Base-by-base conservation (phyloP, 2,329 filamentous ascomycete genomes). In the Ophiostoma sp. region DNA sequence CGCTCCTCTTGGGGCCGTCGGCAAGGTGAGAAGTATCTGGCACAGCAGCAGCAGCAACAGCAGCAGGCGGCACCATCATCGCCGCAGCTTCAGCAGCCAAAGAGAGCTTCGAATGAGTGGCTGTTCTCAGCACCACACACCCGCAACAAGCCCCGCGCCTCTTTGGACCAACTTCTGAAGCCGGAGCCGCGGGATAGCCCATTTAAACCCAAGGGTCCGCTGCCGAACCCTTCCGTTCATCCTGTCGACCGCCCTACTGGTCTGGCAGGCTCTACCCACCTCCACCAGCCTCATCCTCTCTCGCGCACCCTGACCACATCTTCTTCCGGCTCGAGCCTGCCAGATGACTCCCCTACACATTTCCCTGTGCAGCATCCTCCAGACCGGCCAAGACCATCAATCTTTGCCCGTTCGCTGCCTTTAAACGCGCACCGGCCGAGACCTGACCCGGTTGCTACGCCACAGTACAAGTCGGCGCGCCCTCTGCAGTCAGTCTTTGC, bases 261-360 rank as follows among this genome's bases (percentile, higher is more conserved):
- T 6, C 45, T 69, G 7, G 28, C 66, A 22, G 66, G 66, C 66
- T 17, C 36, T 15, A 45, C 66, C 8, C 66, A 69, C 28, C 45
- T 80, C 2, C 86, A 87, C 75, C 88, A 90, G 77, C 88, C 92
- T 22, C 95, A 98, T 80, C 95, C 95, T 25, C 85, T 98, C 28
- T 97, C 95, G 7, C 90, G 94, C 75, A 93, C 93, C 0, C 86
- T 98, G 77, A 97, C 93, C 0, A 94, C 94, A 3, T 97, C 94
- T 0, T 95, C 93, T 0, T 97, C 94, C 1, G 90, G 87, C 71
- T 95, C 93, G 6, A 96, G 91, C 79, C 80, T 95, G 59, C 86
- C 87, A 0, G 93, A 95, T 75, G 93, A 95, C 69, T 89, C 90
- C 77, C 92, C 86, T 55, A 93, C 85, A 0, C 89, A 91, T 78